Conservation (phyloP, 306 rosid species). For the Begonia loranthoides region DNA sequence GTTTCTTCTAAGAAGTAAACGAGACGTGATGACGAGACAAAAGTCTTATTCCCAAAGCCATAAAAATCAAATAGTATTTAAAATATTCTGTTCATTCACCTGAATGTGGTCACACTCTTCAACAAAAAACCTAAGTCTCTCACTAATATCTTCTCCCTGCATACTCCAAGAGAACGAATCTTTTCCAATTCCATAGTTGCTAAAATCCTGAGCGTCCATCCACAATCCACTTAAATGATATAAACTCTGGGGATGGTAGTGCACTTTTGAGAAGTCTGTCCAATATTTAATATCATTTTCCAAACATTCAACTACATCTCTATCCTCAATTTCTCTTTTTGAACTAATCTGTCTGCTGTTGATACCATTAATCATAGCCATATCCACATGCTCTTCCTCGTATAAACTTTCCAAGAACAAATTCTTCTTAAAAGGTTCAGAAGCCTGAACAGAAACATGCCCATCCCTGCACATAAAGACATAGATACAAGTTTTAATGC, state of each 20-base stretch:
- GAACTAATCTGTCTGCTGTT: conserved; percentile 14
- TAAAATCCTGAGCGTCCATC: conserved; percentile 41
- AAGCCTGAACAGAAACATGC: conserved; percentile 42
- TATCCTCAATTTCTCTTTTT: conserved; percentile 36
- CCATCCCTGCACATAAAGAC: conserved; percentile 56
- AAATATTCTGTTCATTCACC: conserved; percentile 19
- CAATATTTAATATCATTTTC: conserved; percentile 59
- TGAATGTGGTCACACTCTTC: conserved; percentile 91
- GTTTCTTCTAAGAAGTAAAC: too few relatives aligned
- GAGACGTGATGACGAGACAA: too few relatives aligned
- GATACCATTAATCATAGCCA: conserved; percentile 16
- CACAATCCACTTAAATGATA: conserved; percentile 64
- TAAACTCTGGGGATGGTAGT: conserved; percentile 73
- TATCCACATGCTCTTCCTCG: conserved; percentile 38
- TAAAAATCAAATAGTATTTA: too few relatives aligned
- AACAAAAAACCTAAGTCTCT: conserved; percentile 70
- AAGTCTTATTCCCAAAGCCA: too few relatives aligned
- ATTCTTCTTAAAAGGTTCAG: conserved; percentile 45
- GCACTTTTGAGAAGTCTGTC: conserved; percentile 93
- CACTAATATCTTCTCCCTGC: conserved; percentile 70
- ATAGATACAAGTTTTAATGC: neutral
- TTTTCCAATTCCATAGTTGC: conserved; percentile 75
- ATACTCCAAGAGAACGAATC: conserved; percentile 47
- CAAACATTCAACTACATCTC: conserved; percentile 43
- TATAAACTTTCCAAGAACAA: conserved; percentile 63